phyloP scores from a whole-genome alignment of 495 filamentous ascomycete species.

The Rostrohypoxylon terebratum region DNA sequence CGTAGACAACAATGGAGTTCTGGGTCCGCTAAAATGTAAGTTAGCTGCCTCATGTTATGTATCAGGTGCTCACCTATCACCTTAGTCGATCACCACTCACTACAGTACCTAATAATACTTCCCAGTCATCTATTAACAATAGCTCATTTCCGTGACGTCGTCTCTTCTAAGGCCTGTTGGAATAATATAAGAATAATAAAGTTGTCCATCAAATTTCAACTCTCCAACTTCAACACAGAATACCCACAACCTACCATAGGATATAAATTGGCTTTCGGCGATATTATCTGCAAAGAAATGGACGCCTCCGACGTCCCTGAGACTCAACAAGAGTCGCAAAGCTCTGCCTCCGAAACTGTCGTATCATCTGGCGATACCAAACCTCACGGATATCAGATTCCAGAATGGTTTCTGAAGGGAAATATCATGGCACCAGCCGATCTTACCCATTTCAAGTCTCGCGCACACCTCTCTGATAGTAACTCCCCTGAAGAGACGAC shows the following conservation, averaged over 20 bases:
- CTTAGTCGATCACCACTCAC: no score
- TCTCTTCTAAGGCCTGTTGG: neutral
- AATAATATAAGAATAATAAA: neutral
- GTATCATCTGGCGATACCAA: neutral
- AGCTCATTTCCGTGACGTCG: neutral
- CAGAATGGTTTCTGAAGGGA: constrained; percentile 1
- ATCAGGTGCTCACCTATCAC: no score
- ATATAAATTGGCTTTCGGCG: neutral
- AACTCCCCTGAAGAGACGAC: neutral
- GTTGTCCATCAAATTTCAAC: neutral
- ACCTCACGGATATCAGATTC: neutral
- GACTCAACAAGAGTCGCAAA: neutral
- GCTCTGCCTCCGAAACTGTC: neutral
- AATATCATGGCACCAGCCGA: neutral
- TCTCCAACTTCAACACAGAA: neutral
- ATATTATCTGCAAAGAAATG: neutral
- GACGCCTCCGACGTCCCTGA: neutral
- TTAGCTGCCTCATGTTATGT: no score
- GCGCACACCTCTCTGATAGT: neutral
- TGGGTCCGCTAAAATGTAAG: no score
- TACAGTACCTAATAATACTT: no score
- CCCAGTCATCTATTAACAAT: no score
- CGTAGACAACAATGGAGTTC: no score
- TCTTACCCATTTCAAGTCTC: neutral
- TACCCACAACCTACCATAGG: neutral